Base-by-base conservation (phyloP, 495 filamentous ascomycete species). In the Hyaloscypha bicolor region DNA sequence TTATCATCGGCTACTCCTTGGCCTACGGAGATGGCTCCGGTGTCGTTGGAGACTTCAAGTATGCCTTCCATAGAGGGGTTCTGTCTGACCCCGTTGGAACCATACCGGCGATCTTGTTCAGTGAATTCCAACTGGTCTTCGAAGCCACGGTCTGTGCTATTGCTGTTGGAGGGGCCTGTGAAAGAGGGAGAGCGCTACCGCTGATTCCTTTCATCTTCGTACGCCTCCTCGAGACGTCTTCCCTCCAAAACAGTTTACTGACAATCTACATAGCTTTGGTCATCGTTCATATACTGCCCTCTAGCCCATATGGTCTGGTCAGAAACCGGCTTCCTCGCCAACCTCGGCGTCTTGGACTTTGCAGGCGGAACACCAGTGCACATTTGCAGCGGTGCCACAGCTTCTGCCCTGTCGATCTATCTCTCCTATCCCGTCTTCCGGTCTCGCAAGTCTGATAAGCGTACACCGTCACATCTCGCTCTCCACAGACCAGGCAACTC, bases 1-100 rank as follows among this genome's bases (percentile, higher is more conserved):
- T 97, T 83, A 95, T 99, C 81, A 96, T 94, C 92, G 95, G 95
- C 55, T 98, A 97, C 76, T 96, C 93, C 4, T 80, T 99, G 39
- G 86, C 94, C 55, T 96, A 97, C 80, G 94, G 91, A 58, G 88
- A 90, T 76, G 83, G 87, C 6, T 93, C 91, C 37, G 93, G 90
- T 59, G 97, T 88, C 78, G 96, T 99, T 73, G 95, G 95, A 55
- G 85, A 94, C 72, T 83, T 98, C 25, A 79, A 87, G 63, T 94
- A 97, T 82, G 90, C 97, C 74, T 94, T 91, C 11, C 88, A 97
- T 68, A 87, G 82, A 78, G 88, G 91, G 76, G 90, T 92, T 6
- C 82, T 97, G 62, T 94, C 84, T 58, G 83, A 83, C 19, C 92
- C 92, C 9, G 90, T 93, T 42, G 94, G 90, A 9, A 87, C 89